Base-by-base conservation (phyloP, 129 eudicot species). In the Centaurea solstitialis region DNA sequence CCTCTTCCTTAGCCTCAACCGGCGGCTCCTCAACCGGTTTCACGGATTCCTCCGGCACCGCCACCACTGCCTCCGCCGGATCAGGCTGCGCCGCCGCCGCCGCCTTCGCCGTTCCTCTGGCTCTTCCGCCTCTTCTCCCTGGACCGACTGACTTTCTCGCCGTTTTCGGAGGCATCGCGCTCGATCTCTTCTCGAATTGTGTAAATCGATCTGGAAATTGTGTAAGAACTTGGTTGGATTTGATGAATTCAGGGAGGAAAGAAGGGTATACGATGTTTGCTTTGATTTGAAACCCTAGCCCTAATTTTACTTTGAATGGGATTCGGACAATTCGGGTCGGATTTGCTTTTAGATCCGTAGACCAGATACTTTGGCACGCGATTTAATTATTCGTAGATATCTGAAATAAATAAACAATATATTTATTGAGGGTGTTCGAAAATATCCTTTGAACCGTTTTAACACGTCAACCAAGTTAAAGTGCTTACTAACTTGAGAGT, bases 131-230 rank as follows among this genome's bases (percentile, higher is more conserved):
- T 72, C 94, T 75, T 85, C 87, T 87, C 23, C 92, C 92, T 23
- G 92, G 84, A 0, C 97, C 97, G 37, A 83, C 85, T 7, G 92
- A 61, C 86, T 78, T 88, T 76, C 86, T 91, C 76, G 72, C 81
- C 57, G 82, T 38, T 79, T 77, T 88, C 33, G 97, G 98, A 82
- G 98, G 94, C 97, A 93, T 93, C 30, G 64, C 10, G n/a, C n/a
- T n/a, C n/a, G n/a, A n/a, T 68, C 9, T 59, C 71, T 76, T 61
- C 80, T 76, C 30, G 30, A 38, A 50, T 47, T 68, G 57, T 41
- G 75, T 9, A 11, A 40, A 72, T 68, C 33, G 76, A 68, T 45
- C 70, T 47, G 33, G 35, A 37, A 39, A 68, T 21, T 26, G 30
- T 26, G 1, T 1, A 53, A 43, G 9, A 71, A 9, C 59, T 18